Conservation (phyloP, 305 asterid species). For the Plantago lanceolata region DNA sequence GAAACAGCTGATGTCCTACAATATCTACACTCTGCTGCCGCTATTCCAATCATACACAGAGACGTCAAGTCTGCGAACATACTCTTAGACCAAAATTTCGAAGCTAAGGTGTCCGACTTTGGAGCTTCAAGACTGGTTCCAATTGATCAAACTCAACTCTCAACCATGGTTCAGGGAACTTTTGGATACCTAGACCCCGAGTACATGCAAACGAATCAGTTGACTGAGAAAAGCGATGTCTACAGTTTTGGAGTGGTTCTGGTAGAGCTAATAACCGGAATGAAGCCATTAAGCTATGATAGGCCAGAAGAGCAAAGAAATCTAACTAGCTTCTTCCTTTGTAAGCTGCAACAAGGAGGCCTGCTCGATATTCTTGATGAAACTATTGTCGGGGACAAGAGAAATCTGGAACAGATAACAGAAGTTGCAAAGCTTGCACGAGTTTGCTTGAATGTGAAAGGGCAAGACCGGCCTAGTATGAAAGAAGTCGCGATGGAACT, state of each 20-base stretch:
- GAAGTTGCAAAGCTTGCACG: conserved; percentile 24
- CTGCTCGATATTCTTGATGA: not conserved
- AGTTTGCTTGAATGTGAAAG: conserved; percentile 20
- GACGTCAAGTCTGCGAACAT: conserved; percentile 25
- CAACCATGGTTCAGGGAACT: not conserved
- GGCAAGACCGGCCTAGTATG: conserved; percentile 33
- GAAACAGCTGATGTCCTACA: conserved; percentile 29
- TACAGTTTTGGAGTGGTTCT: conserved; percentile 36
- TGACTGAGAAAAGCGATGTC: conserved; percentile 31
- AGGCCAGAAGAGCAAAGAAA: conserved; percentile 12
- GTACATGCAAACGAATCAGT: not conserved
- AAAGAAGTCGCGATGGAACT: conserved; percentile 24
- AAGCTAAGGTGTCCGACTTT: conserved; percentile 26
- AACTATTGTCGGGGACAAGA: not conserved
- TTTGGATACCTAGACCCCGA: conserved; percentile 28
- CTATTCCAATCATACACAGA: conserved; percentile 27
- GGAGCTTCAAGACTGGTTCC: not conserved
- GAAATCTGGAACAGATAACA: conserved; percentile 15
- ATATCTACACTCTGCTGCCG: conserved; percentile 23
- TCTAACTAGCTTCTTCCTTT: not conserved
- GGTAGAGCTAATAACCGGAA: conserved; percentile 32
- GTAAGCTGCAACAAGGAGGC: conserved; percentile 2
- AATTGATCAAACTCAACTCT: not conserved
- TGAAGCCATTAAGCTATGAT: conserved; percentile 2
- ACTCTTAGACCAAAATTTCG: conserved; percentile 11